These are phyloP conservation scores for Euphorbia pulcherrima DNA, from an alignment of 345 rosid genomes.

Conservation along the genomic window DNA sequence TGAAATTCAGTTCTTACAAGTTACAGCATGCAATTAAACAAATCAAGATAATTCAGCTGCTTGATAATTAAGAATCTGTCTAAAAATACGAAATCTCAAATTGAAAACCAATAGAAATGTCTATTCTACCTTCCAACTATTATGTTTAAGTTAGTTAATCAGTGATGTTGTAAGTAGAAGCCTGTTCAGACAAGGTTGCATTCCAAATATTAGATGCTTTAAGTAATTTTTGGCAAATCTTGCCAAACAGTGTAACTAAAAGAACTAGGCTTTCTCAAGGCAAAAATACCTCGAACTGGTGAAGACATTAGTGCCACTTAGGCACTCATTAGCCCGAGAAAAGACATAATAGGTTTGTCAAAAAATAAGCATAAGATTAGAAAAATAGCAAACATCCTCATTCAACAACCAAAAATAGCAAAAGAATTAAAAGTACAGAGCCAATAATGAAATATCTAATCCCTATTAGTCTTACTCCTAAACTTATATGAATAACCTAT, in stretches of 20 bases:
- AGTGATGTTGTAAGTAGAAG: background rate
- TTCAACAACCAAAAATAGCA: no score
- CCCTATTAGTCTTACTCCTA: no score
- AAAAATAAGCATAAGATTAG: no score
- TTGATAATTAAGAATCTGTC: background rate
- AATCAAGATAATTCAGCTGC: background rate
- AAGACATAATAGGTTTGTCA: no score
- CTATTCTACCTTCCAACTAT: background rate
- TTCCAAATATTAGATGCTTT: background rate
- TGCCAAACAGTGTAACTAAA: background rate
- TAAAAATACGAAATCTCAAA: background rate
- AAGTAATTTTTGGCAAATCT: background rate
- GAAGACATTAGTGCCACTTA: background rate
- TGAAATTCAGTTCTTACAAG: constrained; percentile 1
- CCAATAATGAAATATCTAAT: no score
- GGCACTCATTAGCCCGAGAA: background rate
- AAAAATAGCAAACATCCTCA: no score
- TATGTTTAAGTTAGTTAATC: background rate
- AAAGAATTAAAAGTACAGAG: no score
- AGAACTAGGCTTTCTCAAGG: background rate
- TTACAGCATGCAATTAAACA: background rate
- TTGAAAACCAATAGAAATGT: background rate
- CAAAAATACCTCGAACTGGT: background rate
- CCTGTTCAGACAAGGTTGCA: background rate
- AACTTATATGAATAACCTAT: no score